Base-by-base conservation (phyloP, 768 basidiomycete species). In the Lyophyllum shimeji region DNA sequence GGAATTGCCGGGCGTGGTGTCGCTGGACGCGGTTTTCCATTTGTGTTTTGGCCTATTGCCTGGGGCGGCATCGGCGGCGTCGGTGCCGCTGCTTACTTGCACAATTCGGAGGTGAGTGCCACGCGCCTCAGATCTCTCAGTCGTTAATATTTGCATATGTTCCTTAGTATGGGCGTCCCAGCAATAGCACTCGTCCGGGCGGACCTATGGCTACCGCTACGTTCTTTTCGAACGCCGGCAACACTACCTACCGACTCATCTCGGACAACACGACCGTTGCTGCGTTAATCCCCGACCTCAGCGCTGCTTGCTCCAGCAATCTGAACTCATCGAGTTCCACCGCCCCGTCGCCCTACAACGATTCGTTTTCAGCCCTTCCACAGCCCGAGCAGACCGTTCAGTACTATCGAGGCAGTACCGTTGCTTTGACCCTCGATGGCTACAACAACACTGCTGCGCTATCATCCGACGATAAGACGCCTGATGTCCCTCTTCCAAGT, bases 371-470 rank as follows among this genome's bases (percentile, higher is more conserved):
- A 7, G 61, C 61, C 1, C 58, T 70, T 27, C 75, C 78, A n/a
- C 66, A 67, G 42, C 76, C 85, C 0, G 81, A 84, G 60, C 79
- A 86, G 61, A 79, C 76, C 0, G 61, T 87, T n/a, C 82, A 88
- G 55, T 89, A 89, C 66, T 89, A 84, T 63, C 83, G 87, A 27
- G 81, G 84, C 1, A 85, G 84, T 63, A 85, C 79, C 44, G 76
- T 86, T 34, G 81, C 78, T 1, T 72, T 89, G 23, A 79, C 84
- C 1, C 71, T 88, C 2, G 82, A 89, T 52, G 82, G 82, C 0
- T 88, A 89, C 64, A 87, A 89, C 62, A 80, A 89, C 58, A 83
- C 84, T 0, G 82, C 76, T 6, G 78, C 73, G 2, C 67, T 82
- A 23, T 68, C 66, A 34, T 60, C 66, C 1, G 71, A 82, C 1